Evolutionary conservation across 202 grass and related monocot genomes (phyloP), one percentile per base, ranked within the genome.

Genomic region (Cymbopogon flexuosus): DNA sequence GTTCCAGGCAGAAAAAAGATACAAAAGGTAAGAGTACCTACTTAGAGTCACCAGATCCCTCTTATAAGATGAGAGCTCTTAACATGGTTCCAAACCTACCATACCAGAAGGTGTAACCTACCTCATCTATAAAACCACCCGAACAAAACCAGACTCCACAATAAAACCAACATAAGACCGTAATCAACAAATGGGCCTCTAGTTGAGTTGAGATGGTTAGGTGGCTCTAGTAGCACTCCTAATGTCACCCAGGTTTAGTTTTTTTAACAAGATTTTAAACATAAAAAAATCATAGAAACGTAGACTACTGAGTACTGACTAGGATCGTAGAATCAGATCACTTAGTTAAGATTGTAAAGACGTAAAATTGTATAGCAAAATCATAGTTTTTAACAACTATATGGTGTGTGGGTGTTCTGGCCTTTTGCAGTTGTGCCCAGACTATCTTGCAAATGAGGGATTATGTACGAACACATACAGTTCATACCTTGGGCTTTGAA

Each of bases 401-500:
- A 52, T 22, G 2, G 12, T 70, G 40, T 70, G 41, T 46, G 68
- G 41, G 40, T 70, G 27, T 11, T 18, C 2, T 29, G 12, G 40
- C 19, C 39, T 46, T 69, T 43, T 23, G 21, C 5, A 68, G 62
- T 12, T 14, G 10, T 43, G 64, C 16, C 65, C 23, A 14, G 0
- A 15, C 34, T 65, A 16, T 41, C 19, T 68, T 41, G 34, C 4
- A 70, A 70, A 13, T 46, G 12, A 45, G 40, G 21, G 67, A 70
- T 24, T 23, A 69, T 24, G 40, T 29, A 46, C 6, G 10, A 37
- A 52, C 6, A 46, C 27, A 6, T 1, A 34, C 36, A 23, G 37
- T 42, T 68, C 37, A 6, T 72, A 75, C 85, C 79, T 87, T 82
- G 3, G 4, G 0, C 10, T 68, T 68, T 42, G 65, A 68, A 14